Evolutionary conservation across 805 yeast genomes (phyloP).

Genomic region (Cyberlindnera nakhonratchasimensis): DNA sequence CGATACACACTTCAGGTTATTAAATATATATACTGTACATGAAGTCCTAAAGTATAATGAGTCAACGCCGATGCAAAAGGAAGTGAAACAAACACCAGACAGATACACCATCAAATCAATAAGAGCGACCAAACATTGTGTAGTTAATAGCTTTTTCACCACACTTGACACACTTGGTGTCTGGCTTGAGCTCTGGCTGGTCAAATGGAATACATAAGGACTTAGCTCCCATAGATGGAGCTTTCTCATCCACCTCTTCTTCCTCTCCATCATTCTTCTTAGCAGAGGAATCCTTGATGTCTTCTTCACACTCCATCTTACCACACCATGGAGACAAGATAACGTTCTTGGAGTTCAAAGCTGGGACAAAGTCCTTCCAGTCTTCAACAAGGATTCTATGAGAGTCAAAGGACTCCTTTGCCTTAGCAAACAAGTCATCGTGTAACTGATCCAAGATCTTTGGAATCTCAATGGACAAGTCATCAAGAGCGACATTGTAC

Average conservation of each 20-base stretch:
- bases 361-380: constrained; percentile 91
- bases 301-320: constrained; percentile 89
- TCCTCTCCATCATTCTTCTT: constrained; percentile 77
- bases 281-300: constrained; percentile 85
- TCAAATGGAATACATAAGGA: constrained; percentile 94
- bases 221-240: constrained; percentile 99
- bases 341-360: constrained; percentile 86
- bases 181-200: constrained; percentile 77
- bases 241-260: constrained; percentile 90
- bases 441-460: constrained; percentile 82
- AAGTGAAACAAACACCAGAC: background rate
- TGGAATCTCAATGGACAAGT: constrained; percentile 64
- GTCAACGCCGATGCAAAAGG: background rate
- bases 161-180: constrained; percentile 87
- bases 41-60: background rate
- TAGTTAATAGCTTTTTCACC: constrained; percentile 70
- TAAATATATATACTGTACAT: constrained; percentile 5
- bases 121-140: constrained; percentile 97
- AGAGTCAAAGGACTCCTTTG: constrained; percentile 77
- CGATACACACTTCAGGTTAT: constrained; percentile 1
- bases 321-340: constrained; percentile 98
- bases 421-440: constrained; percentile 63
- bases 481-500: constrained; percentile 59
- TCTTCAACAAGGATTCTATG: constrained; percentile 80
- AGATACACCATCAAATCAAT: constrained; percentile 38